A percentile compares a stretch with the other conserved stretches of the same genome.
Conservation (phyloP, 179 eudicot genomes). For the Nepenthes alata region DNA sequence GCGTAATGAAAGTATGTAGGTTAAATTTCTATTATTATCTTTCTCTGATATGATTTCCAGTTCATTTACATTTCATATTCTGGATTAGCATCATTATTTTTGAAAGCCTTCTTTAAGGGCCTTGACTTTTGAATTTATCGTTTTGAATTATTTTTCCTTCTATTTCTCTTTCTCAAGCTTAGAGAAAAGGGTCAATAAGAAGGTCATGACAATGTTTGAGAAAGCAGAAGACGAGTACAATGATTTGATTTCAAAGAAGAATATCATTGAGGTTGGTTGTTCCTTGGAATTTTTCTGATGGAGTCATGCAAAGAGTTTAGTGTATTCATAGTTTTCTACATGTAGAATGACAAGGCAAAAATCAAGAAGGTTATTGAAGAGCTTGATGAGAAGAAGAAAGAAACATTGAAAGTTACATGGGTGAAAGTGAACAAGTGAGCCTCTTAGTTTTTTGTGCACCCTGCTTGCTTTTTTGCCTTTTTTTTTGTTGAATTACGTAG, state of each 20-base stretch:
- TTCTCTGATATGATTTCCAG: neutral
- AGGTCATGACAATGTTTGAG: conserved; percentile 97
- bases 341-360: conserved; percentile 88
- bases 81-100: neutral
- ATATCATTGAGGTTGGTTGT: conserved; percentile 71
- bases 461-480: neutral
- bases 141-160: neutral
- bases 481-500: neutral
- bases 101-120: no score
- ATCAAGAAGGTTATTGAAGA: conserved; percentile 92
- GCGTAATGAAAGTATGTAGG: neutral
- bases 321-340: neutral
- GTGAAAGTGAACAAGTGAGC: conserved; percentile 77
- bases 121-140: no score
- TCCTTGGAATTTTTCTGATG: neutral
- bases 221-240: conserved; percentile 96
- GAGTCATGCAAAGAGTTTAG: neutral
- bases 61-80: neutral
- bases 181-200: conserved; percentile 96
- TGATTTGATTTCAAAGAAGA: conserved; percentile 82
- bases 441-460: conserved; percentile 2
- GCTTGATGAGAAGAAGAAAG: conserved; percentile 98
- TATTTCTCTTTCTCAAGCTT: conserved; percentile 36
- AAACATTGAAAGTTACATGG: conserved; percentile 93
- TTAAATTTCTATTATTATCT: neutral